These are phyloP conservation scores for Magnaporthales sp. DNA, from an alignment of 2,329 filamentous ascomycete species.

Conservation along the genomic window DNA sequence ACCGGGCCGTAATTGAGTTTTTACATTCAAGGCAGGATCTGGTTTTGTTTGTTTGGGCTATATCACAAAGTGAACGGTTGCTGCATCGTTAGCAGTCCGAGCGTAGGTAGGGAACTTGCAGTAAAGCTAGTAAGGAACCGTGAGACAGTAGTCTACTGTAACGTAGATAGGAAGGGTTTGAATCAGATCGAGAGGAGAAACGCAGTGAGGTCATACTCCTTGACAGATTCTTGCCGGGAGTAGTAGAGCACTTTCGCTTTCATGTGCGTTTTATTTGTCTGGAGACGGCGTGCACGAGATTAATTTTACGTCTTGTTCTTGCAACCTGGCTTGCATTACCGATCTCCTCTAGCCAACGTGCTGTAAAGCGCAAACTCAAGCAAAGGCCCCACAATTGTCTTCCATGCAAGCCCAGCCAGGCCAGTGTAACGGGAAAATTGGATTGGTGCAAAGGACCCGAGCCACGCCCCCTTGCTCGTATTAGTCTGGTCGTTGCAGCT, in stretches of 20 bases:
- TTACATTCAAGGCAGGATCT: neutral
- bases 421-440: neutral
- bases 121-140: neutral
- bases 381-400: neutral
- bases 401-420: neutral
- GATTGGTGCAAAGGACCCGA: neutral
- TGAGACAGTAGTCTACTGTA: neutral
- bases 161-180: neutral
- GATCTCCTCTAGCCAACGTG: neutral
- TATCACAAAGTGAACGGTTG: neutral
- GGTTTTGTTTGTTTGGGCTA: neutral
- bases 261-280: neutral
- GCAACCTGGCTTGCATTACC: neutral
- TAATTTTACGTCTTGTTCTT: slow-evolving; percentile 16
- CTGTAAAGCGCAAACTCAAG: neutral
- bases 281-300: slow-evolving; percentile 12
- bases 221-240: neutral
- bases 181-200: neutral
- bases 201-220: neutral
- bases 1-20: neutral
- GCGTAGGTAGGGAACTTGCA: neutral
- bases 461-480: slow-evolving; percentile 2
- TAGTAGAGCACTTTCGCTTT: neutral
- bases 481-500: neutral
- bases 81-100: neutral